Base-by-base conservation (phyloP, 768 basidiomycete species). In the Macrolepiota albuminosa region DNA sequence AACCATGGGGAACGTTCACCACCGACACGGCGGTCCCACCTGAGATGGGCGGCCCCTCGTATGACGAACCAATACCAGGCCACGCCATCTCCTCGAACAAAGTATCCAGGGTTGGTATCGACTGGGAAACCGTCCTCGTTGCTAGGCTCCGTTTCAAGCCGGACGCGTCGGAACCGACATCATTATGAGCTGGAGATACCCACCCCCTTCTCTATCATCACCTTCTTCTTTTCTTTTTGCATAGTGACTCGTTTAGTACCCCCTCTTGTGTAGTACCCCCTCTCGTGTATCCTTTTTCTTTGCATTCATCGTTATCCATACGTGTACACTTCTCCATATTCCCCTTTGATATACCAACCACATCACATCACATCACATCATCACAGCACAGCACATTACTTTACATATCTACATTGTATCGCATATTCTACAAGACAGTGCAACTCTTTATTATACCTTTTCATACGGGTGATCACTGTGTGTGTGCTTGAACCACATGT, bases 1-100 rank as follows among this genome's bases (percentile, higher is more conserved):
- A 84, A 43, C 81, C 84, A 2, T 94, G 91, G 91, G 91, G 91
- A 6, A 78, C 79, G 14, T 91, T 90, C 69, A 83, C 84, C 4
- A 81, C 82, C 51, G 81, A 87, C 68, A 79, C 75, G 0, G 77
- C 81, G 14, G 65, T 76, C 9, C 67, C 75, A 10, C 70, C 71
- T 5, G 77, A 76, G 26, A 62, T 70, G 39, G 71, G 72, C 18
- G 84, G 84, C 4, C 83, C 81, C 0, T 72, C 69, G 2, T 84
- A 84, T 63, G 74, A 77, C 52, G 78, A 84, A 52, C 68, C 73
- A 3, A 54, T 65, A 29, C 66, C 72, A 55, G 69, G 66, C 16
- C 68, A 68, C 46, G 71, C 72, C 7, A 66, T 73, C 14, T 81
- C 76, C 8, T 78, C 80, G 6, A 78, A 72, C 63, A 88, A 86